phyloP scores from a whole-genome alignment of 1,139 yeast species.

The Yamadazyma siamensis region DNA sequence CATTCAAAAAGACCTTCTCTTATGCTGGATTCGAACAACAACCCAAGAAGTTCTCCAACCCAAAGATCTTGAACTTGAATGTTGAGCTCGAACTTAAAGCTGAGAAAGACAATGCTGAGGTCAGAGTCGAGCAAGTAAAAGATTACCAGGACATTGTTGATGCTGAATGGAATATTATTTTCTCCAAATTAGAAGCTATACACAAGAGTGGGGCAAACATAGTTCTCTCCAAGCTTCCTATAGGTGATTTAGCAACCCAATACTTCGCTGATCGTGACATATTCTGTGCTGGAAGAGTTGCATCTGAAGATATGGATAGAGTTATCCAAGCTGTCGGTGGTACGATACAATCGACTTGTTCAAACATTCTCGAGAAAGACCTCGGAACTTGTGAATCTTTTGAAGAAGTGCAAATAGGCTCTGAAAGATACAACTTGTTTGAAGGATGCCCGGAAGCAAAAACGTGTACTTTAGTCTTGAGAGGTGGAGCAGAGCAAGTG shows the following conservation, averaged over 20 bases:
- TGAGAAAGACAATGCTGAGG: slow-evolving; percentile 99
- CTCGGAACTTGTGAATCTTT: slow-evolving; percentile 83
- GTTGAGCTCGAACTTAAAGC: slow-evolving; percentile 96
- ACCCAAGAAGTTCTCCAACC: slow-evolving; percentile 77
- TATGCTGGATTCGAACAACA: slow-evolving; percentile 99
- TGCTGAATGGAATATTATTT: slow-evolving; percentile 96
- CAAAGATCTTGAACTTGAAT: slow-evolving; percentile 80
- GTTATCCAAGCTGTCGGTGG: slow-evolving; percentile 96
- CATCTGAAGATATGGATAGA: slow-evolving; percentile 85
- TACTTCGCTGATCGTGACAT: slow-evolving; percentile 94
- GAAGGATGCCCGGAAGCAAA: slow-evolving; percentile 89
- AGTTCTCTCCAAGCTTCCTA: slow-evolving; percentile 90
- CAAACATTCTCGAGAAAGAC: slow-evolving; percentile 65
- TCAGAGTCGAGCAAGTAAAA: slow-evolving; percentile 86
- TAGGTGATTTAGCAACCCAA: slow-evolving; percentile 98
- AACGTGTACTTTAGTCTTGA: slow-evolving; percentile 86
- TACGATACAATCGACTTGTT: slow-evolving; percentile 78
- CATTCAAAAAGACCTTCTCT: slow-evolving; percentile 93
- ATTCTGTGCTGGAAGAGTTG: slow-evolving; percentile 96
- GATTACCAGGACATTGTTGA: slow-evolving; percentile 96
- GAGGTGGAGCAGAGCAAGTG: slow-evolving; percentile 99
- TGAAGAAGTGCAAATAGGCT: slow-evolving; percentile 94
- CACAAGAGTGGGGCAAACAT: slow-evolving; percentile 86
- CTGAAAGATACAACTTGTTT: slow-evolving; percentile 89
- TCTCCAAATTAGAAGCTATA: slow-evolving; percentile 80